These are phyloP conservation scores for Peronosclerospora sorghi DNA, from an alignment of 352 stramenopile species.

Conservation along the genomic window DNA sequence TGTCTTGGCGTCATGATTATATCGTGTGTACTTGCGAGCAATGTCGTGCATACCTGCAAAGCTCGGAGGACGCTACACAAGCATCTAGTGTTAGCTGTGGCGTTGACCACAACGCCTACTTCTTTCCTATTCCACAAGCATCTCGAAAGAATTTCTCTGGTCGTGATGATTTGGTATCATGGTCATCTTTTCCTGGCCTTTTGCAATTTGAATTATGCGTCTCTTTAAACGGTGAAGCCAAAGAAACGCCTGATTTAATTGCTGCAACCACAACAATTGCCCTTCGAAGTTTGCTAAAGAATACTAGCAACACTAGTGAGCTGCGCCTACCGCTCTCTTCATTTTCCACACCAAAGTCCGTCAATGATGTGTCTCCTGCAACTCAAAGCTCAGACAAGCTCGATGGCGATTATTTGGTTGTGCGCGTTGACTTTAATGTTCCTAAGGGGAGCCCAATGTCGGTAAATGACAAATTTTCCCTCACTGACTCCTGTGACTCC, in stretches of 20 bases:
- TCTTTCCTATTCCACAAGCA: conserved; percentile 69
- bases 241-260: conserved; percentile 55
- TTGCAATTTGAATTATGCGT: conserved; percentile 69
- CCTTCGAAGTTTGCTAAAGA: conserved; percentile 31
- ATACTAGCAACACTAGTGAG: conserved; percentile 19
- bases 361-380: not conserved
- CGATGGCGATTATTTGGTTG: conserved; percentile 32
- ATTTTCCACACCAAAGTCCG: conserved; percentile 11
- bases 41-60: conserved; percentile 26
- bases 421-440: conserved; percentile 40
- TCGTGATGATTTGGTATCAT: conserved; percentile 63
- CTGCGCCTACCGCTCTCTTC: conserved; percentile 28
- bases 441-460: conserved; percentile 14
- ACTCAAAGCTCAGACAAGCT: conserved; percentile 8
- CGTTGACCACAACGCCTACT: conserved; percentile 75
- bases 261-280: conserved; percentile 40
- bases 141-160: conserved; percentile 68
- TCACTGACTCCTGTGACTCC: conserved; percentile 5
- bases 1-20: conserved; percentile 62
- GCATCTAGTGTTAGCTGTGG: conserved; percentile 21
- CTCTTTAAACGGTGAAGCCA: conserved; percentile 54
- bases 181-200: conserved; percentile 59
- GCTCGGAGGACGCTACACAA: conserved; percentile 1
- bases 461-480: conserved; percentile 9
- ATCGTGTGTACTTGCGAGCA: conserved; percentile 36